Percentiles rank a stretch among this genome's conserved stretches.
Evolutionary conservation across 23 red algal genomes (phyloP).

Genomic region (Chondrus crispus): DNA sequence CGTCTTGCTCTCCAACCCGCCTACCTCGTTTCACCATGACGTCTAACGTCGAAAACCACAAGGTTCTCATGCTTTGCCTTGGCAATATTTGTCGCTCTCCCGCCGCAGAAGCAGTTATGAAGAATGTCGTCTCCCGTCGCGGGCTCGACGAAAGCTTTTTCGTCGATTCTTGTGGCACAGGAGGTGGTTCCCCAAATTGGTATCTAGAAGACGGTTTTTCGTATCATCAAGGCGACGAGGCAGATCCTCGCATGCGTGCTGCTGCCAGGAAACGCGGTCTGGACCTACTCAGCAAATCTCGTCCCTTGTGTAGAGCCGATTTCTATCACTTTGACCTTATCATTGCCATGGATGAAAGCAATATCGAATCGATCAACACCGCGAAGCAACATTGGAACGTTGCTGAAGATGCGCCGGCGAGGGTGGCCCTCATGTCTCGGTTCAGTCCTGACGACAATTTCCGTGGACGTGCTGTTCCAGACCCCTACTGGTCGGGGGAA

Average conservation of each 20-base stretch:
- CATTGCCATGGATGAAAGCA: constrained; percentile 79
- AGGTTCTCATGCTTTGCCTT: constrained; percentile 81
- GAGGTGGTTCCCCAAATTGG: constrained; percentile 83
- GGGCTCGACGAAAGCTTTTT: constrained; percentile 34
- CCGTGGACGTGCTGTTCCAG: constrained; percentile 46
- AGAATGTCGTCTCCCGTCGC: constrained; percentile 34
- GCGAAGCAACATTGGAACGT: constrained; percentile 61
- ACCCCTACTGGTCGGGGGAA: constrained; percentile 75
- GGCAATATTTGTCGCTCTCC: constrained; percentile 96
- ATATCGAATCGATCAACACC: constrained; percentile 63
- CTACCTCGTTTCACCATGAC: neutral
- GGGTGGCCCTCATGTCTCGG: constrained; percentile 41
- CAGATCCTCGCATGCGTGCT: constrained; percentile 66
- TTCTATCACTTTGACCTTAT: constrained; percentile 78
- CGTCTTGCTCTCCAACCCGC: neutral
- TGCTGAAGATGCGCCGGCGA: neutral
- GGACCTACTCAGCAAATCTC: constrained; percentile 49
- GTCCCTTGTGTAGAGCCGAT: constrained; percentile 63
- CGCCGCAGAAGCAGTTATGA: constrained; percentile 81
- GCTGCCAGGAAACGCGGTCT: constrained; percentile 62
- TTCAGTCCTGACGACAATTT: constrained; percentile 60
- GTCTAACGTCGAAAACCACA: neutral
- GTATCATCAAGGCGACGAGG: constrained; percentile 75
- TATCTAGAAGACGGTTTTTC: constrained; percentile 56
- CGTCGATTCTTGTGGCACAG: constrained; percentile 92